Evolutionary conservation across 768 basidiomycete genomes (phyloP).

Genomic region (Dictyophora rubrovolvata): DNA sequence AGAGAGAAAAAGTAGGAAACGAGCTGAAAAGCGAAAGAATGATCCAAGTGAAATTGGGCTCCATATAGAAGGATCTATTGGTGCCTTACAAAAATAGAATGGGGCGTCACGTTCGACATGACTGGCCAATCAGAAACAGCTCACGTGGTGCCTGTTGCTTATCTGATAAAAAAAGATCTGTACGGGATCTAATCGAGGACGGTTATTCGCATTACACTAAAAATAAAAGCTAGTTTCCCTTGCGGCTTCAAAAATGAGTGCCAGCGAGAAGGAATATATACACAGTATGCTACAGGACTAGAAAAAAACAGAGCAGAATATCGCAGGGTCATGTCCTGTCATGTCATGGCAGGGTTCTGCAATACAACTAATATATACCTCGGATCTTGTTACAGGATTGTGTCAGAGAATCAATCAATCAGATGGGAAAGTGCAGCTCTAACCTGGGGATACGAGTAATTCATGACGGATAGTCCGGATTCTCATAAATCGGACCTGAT

Average conservation of each 20-base stretch:
- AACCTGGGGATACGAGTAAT: conserved; percentile 89
- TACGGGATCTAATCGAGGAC: not conserved
- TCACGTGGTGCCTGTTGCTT: not conserved
- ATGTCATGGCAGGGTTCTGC: conserved; percentile 55
- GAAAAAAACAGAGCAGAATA: not conserved
- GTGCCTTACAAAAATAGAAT: not conserved
- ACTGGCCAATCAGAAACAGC: not conserved
- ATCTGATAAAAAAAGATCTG: not conserved
- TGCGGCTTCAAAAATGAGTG: no score
- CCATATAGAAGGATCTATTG: no score
- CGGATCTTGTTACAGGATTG: conserved; percentile 41
- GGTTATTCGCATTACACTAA: not conserved
- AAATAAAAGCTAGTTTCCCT: no score
- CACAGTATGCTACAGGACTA: no score
- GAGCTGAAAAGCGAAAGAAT: not conserved
- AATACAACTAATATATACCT: conserved; percentile 76
- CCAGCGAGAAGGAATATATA: no score
- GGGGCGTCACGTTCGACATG: not conserved
- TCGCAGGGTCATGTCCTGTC: not conserved
- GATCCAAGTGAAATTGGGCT: no score
- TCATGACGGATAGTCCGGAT: conserved; percentile 89
- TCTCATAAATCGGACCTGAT: conserved; percentile 79
- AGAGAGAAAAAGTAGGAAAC: not conserved
- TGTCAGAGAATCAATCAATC: not conserved
- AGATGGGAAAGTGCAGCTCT: not conserved